Percentiles rank a stretch among this genome's conserved stretches.
Conservation (phyloP, 331 rosid species). For the Quercus tomentella region DNA sequence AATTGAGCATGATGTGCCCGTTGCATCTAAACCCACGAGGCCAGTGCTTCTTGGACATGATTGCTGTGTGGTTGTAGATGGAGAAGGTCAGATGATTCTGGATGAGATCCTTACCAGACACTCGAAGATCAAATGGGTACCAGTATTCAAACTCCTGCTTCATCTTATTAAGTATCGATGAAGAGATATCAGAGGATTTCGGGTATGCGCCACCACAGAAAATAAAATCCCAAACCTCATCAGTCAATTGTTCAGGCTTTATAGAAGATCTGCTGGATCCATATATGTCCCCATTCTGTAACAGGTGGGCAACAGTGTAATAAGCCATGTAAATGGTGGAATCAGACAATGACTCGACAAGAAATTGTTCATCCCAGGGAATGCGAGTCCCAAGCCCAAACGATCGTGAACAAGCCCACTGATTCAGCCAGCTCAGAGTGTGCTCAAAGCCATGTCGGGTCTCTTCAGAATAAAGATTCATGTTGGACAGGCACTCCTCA, state of each 20-base stretch:
- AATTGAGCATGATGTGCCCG: constrained; percentile 88
- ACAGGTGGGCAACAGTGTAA: constrained; percentile 78
- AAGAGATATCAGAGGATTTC: constrained; percentile 53
- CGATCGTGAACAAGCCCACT: constrained; percentile 93
- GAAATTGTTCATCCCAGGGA: constrained; percentile 89
- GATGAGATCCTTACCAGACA: constrained; percentile 91
- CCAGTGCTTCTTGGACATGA: constrained; percentile 68
- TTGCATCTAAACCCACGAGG: constrained; percentile 91
- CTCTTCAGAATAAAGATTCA: constrained; percentile 70
- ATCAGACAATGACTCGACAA: constrained; percentile 90
- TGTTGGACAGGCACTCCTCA: constrained; percentile 70
- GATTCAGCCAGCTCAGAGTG: constrained; percentile 82
- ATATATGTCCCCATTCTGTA: constrained; percentile 73
- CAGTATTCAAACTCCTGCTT: constrained; percentile 95
- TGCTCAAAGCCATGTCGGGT: constrained; percentile 86
- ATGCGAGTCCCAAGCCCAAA: constrained; percentile 93
- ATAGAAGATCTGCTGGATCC: constrained; percentile 45
- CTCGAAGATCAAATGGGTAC: constrained; percentile 95
- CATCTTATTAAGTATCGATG: constrained; percentile 59
- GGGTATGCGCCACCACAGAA: constrained; percentile 73
- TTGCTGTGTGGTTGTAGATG: constrained; percentile 86
- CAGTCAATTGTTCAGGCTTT: constrained; percentile 74
- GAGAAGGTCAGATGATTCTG: constrained; percentile 89
- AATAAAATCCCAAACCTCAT: constrained; percentile 83
- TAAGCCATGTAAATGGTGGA: constrained; percentile 97